Base-by-base conservation (phyloP, 148 eudicot species). In the Mesembryanthemum crystallinum region DNA sequence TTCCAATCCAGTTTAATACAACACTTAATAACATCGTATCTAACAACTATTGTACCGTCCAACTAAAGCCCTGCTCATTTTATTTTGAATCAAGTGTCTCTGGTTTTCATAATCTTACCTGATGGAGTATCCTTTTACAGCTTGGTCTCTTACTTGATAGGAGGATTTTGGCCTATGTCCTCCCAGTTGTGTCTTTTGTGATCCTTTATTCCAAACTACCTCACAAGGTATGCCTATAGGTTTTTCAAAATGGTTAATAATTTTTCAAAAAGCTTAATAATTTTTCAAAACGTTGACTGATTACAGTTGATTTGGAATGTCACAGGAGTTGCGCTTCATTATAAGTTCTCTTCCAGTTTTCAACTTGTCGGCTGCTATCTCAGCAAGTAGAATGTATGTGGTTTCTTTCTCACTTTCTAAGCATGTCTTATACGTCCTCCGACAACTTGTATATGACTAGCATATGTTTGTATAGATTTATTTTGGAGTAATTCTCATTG, bases 251-350 rank as follows among this genome's bases (percentile, higher is more conserved):
- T 67, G 55, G n/a, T 58, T 35, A 20, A 7, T 69, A n/a, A n/a
- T 12, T 66, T 23, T 35, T 12, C 63, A 55, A 45, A 14, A 54
- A n/a, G n/a, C n/a, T n/a, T n/a, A n/a, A n/a, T n/a, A n/a, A n/a
- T 12, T 66, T 23, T 35, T 12, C 63, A 55, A 45, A 14, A 54
- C 35, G 45, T n/a, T 49, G 15, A 18, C 43, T 11, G 42, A 62
- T 51, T 27, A 43, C 64, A 2, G 15, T 70, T 49, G 17, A 32
- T 76, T 75, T 70, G 47, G 67, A 66, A 77, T 88, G 72, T 78
- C 76, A 71, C 88, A 94, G 98, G 98, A 94, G 81, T 88, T 94
- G 57, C 98, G 98, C 28, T 94, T 94, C 83, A 82, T 94, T 68
- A 89, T 94, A 64, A 76, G 89, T 82, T 88, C 98, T 59, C 81